Conservation (phyloP, 2,329 filamentous ascomycete genomes). For the Ambrosiella cleistominuta region DNA sequence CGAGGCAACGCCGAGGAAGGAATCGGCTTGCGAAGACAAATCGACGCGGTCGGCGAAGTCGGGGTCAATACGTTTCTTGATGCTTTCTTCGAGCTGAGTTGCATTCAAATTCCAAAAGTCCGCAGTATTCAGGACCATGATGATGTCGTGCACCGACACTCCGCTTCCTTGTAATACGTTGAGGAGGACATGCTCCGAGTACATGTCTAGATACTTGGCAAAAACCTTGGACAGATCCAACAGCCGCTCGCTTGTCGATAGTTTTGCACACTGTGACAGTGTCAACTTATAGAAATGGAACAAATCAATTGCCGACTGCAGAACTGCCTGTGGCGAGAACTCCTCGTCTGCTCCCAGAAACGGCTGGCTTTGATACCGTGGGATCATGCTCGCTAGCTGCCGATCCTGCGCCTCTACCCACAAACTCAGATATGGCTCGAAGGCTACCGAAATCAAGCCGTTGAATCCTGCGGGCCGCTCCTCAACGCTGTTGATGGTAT, state of each 20-base stretch:
- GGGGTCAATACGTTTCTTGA: conserved; percentile 74
- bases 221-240: conserved; percentile 72
- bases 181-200: conserved; percentile 80
- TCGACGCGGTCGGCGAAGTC: conserved; percentile 63
- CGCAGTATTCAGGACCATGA: conserved; percentile 84
- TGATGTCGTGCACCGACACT: conserved; percentile 44
- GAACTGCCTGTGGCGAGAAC: conserved; percentile 76
- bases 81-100: conserved; percentile 83
- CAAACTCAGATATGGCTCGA: conserved; percentile 88
- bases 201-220: conserved; percentile 86
- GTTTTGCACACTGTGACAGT: conserved; percentile 83
- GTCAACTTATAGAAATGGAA: conserved; percentile 95
- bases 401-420: conserved; percentile 97
- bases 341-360: conserved; percentile 73
- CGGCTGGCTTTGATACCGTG: conserved; percentile 70
- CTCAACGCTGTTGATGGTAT: conserved; percentile 68
- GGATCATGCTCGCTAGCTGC: conserved; percentile 67
- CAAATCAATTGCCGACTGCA: conserved; percentile 83
- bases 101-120: conserved; percentile 95
- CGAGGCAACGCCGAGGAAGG: conserved; percentile 87
- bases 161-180: conserved; percentile 43
- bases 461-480: conserved; percentile 64
- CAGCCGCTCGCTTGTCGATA: conserved; percentile 77
- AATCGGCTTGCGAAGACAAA: conserved; percentile 80
- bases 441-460: conserved; percentile 85